Conservation (phyloP, 2,329 filamentous ascomycete species). For the Fusarium tupiense region DNA sequence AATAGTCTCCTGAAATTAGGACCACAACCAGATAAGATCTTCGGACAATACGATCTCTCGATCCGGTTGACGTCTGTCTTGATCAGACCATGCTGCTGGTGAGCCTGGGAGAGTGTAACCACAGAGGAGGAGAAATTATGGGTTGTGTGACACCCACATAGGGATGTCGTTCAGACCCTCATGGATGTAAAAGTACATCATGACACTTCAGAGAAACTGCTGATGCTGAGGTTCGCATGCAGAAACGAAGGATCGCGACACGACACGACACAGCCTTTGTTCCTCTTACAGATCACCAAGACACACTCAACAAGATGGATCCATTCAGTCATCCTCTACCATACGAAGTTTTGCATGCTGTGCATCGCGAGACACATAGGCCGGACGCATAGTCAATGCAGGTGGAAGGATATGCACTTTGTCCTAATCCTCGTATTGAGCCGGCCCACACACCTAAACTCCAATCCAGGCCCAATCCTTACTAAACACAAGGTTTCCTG, state of each 20-base stretch:
- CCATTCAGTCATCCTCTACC: not conserved
- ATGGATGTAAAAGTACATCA: constrained; percentile 1
- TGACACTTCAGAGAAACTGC: not conserved
- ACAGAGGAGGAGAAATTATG: not conserved
- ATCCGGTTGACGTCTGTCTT: constrained; percentile 8
- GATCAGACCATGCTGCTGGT: not conserved
- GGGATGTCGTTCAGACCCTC: not conserved
- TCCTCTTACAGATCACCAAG: constrained; percentile 1
- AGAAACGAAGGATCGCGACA: not conserved
- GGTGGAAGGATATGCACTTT: not conserved
- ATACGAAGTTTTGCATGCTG: constrained; percentile 8
- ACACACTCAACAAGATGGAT: not conserved
- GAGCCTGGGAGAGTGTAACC: constrained; percentile 21
- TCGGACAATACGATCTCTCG: constrained; percentile 12
- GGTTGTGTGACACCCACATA: constrained; percentile 10
- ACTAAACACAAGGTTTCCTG: constrained; percentile 35
- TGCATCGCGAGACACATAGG: constrained; percentile 9
- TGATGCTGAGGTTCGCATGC: not conserved
- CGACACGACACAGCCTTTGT: constrained; percentile 19
- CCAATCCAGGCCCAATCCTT: constrained; percentile 32
- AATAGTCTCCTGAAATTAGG: constrained; percentile 13
- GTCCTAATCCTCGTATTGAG: constrained; percentile 31
- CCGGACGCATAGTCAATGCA: constrained; percentile 29
- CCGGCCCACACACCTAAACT: constrained; percentile 26
- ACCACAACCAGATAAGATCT: constrained; percentile 25